Evolutionary conservation across 225 moss, liverwort and hornwort species (phyloP), one percentile per base, ranked within the genome.

Genomic region (Takakia lepidozioides): DNA sequence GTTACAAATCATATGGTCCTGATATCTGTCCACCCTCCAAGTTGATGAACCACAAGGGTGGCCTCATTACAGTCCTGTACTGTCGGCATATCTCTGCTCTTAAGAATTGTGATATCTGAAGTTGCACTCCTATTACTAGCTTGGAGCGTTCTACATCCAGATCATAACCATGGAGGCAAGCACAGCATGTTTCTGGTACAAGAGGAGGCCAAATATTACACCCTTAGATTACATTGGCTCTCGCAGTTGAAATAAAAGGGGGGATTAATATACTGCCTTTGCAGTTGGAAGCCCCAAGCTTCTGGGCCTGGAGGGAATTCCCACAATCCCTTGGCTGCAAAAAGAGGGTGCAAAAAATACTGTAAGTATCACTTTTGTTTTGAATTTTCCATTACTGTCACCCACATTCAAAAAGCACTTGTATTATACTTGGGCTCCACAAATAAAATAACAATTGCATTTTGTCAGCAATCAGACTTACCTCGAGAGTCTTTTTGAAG

Each of bases 401-500:
- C n/a, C n/a, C n/a, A n/a, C n/a, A n/a, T n/a, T n/a, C n/a, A n/a
- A n/a, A 8, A 16, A 10, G 49, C 5, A 18, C 13, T 10, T 10
- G 17, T 27, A 15, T 21, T 13, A 26, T n/a, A n/a, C n/a, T n/a
- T n/a, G n/a, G n/a, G n/a, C 18, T 29, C 16, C 28, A 13, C 14
- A 36, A 15, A 35, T 10, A 8, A 48, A 25, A 8, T 19, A 18
- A 25, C 19, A 15, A 25, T 34, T 39, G 25, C 15, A 19, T 30
- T 15, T 16, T 36, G 48, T 17, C 5, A 21, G 25, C 19, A 19
- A 19, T n/a, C 22, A 19, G 10, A 19, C 13, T 18, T 30, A 80
- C 66, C 59, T 78, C 62, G 30, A 75, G 60, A 41, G 63, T 74
- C 44, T 78, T 71, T 15, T 74, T 60, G 14, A 78, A 55, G 55